Base-by-base conservation (phyloP, 768 basidiomycete genomes). In the Boletellus sp. region DNA sequence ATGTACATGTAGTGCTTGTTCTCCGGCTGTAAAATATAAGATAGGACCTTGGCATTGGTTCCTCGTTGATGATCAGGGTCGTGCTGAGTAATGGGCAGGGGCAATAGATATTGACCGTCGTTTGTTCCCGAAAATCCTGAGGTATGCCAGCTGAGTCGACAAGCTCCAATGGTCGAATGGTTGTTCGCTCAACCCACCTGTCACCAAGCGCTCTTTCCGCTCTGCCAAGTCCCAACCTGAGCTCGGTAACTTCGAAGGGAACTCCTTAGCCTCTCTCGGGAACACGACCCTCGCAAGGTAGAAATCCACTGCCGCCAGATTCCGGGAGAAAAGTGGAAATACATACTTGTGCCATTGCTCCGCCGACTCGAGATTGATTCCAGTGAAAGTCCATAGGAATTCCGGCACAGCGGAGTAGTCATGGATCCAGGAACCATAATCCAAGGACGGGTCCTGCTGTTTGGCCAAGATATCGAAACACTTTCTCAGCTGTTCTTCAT, bases 281-380 rank as follows among this genome's bases (percentile, higher is more conserved):
- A 80, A 78, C 12, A 80, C 79, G 3, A 74, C 56, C 15, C 66
- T 58, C 0, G 71, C 60, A n/a, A 80, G 63, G 58, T 68, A 80
- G 58, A 80, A 80, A 39, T 80, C 68, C 13, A 66, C 50, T 4
- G 57, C 52, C 3, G 46, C 47, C 19, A 52, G 50, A 43, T 65
- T 65, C 28, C 47, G 45, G 4, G 55, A 55, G 52, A 78, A 74
- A 1, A 63, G 48, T 13, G 70, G 73, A 22, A 67, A 50, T 6
- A 79, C 50, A 7, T 51, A 20, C 8, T 5, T 48, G 13, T 45
- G 51, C 26, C 60, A 56, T 54, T 72, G 74, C 1, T 62, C 55
- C 3, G 48, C 39, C 42, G 78, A 77, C 23, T 72, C 57, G 19
- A 66, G 43, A 46, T 80, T 80, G 24, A 80, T 52, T 0, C 72